Base-by-base conservation (phyloP, 176 grass and related monocot species). In the Juncus effusus region DNA sequence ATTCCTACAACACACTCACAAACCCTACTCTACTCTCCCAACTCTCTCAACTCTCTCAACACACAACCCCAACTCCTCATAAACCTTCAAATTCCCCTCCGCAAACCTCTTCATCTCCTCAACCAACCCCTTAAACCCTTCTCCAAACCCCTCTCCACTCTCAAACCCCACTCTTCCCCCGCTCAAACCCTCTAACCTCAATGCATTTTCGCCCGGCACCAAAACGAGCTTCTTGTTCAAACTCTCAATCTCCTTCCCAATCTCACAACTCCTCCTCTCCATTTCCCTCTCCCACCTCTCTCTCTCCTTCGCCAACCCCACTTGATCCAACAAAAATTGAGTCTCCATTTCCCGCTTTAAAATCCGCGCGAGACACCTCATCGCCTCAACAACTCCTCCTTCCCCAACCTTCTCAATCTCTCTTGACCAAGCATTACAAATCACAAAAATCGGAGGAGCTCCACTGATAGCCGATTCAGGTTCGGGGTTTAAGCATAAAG, bases 401-500 rank as follows among this genome's bases (percentile, higher is more conserved):
- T 99, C 89, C 4, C 82, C 92, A 16, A 89, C 76, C 58, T 12
- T 69, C 10, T 93, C 83, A 68, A 99, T 84, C 41, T 78, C 76
- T 80, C 90, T 82, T 73, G 83, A 93, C 95, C 95, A 99, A 69
- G 38, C 77, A 56, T 94, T 90, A 73, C 85, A 90, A 64, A 87
- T 70, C 47, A 94, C 70, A 47, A 99, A 99, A 37, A 99, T 80
- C 3, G 78, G 16, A 0, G 95, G 95, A 56, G 83, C 95, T 4
- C 95, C 89, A 11, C 89, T 71, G 54, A 80, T 79, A 45, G 77
- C 77, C 39, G 77, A 81, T 56, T 82, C 73, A 4, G 83, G 47
- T 52, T 87, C 83, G 0, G 79, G 68, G 62, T 80, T 84, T 19
- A 99, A 78, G 72, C 88, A 94, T 16, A 94, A 79, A 6, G 69